Percentiles rank a stretch among this genome's conserved stretches.
Evolutionary conservation across 2,329 filamentous ascomycete genomes (phyloP).

Genomic region (Periconia macrospinosa): DNA sequence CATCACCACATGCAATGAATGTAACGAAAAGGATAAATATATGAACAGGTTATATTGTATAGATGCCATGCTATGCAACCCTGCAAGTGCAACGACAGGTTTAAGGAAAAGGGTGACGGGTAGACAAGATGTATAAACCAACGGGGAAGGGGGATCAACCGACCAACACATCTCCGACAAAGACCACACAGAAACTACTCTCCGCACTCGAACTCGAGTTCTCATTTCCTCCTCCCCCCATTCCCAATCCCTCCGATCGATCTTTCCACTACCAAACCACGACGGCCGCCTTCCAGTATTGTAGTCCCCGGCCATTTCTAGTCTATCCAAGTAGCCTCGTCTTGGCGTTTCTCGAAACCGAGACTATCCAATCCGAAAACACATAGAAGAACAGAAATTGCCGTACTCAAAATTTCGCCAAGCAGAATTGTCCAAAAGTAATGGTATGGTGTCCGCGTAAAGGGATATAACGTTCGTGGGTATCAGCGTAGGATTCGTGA

Average conservation of each 20-base stretch:
- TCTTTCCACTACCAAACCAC: slow-evolving; percentile 30
- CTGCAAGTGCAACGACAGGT: slow-evolving; percentile 14
- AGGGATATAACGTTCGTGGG: slow-evolving; percentile 45
- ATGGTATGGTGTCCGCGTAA: slow-evolving; percentile 42
- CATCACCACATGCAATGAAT: too few relatives aligned
- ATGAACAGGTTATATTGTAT: slow-evolving; percentile 17
- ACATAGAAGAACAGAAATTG: slow-evolving; percentile 17
- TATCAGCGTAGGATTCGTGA: slow-evolving; percentile 49
- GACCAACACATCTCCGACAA: slow-evolving; percentile 28
- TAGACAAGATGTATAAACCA: slow-evolving; percentile 10
- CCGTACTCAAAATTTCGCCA: slow-evolving; percentile 34
- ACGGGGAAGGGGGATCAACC: slow-evolving; percentile 17
- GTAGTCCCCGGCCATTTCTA: slow-evolving; percentile 20
- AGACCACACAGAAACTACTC: slow-evolving; percentile 7
- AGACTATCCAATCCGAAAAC: slow-evolving; percentile 3
- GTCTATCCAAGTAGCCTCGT: slow-evolving; percentile 25
- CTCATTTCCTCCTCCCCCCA: slow-evolving; percentile 19
- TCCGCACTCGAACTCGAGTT: slow-evolving; percentile 14
- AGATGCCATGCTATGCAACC: slow-evolving; percentile 19
- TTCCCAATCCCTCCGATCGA: slow-evolving; percentile 24
- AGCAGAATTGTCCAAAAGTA: slow-evolving; percentile 36
- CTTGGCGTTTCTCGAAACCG: not conserved
- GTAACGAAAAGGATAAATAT: not conserved
- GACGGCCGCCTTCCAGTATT: slow-evolving; percentile 34
- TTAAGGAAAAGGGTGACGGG: slow-evolving; percentile 4